Evolutionary conservation across 331 rosid genomes (phyloP), one percentile per base, ranked within the genome.

Genomic region (Ulmus americana): DNA sequence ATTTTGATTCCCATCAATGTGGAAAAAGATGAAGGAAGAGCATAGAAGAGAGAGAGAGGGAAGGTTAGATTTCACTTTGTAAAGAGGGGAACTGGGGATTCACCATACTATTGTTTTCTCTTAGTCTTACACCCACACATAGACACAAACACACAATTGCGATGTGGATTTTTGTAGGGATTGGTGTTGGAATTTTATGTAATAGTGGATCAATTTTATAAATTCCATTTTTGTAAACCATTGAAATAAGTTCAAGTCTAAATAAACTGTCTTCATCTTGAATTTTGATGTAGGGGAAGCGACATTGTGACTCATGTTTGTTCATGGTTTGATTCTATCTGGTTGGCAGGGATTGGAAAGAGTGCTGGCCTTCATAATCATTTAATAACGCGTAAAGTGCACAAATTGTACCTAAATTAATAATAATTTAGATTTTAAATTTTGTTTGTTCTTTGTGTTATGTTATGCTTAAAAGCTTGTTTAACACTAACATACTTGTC

Each of bases 21-120:
- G 42, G 39, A 44, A 55, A 45, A 63, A 73, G 75, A 72, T 51
- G 59, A 57, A 18, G 67, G 70, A 49, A 67, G 80, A 44, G 72
- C 47, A n/a, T 28, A 68, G 65, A 44, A 53, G 55, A 15, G 67
- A 53, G 55, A 15, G 67, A 5, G 28, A 47, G 35, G 55, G 48
- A 50, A 42, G 55, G 64, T 66, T n/a, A 67, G 56, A 55, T 69
- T 51, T 77, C 71, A 77, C 70, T 72, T 58, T 86, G 95, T 91
- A 80, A 83, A 86, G 84, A 74, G 74, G 56, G 13, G 84, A 72
- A 83, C 74, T 69, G 85, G 85, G 68, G 76, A 69, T 28, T 28
- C 35, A 28, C 35, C 35, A 28, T 28, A 28, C 35, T 28, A 2
- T 28, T 28, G 3, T 28, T 28, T 28, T 28, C 35, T 13, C 58